phyloP scores from a whole-genome alignment of 163 green algal species.

The Chlorella variabilis region DNA sequence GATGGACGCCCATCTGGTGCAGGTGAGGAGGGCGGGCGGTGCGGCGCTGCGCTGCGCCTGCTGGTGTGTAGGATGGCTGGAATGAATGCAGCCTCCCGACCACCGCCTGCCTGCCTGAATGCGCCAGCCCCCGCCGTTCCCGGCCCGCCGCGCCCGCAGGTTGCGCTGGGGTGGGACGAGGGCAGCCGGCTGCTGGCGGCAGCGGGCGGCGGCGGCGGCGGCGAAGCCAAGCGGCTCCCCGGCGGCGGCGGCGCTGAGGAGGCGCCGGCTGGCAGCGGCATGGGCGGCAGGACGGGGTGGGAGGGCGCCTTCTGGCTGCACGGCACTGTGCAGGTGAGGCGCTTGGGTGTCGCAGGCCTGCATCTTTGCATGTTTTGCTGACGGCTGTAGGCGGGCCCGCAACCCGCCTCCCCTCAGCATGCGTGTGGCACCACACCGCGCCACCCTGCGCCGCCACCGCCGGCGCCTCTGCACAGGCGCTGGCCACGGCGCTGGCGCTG shows the following conservation, averaged over 20 bases:
- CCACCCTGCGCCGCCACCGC: background rate
- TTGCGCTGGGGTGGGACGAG: conserved; percentile 6
- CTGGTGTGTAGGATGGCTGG: no score
- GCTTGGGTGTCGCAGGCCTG: no score
- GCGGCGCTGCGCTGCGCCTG: no score
- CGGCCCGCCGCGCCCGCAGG: background rate
- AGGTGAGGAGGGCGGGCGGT: background rate
- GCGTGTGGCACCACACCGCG: background rate
- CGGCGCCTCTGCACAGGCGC: conserved; percentile 10
- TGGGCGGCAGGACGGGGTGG: background rate
- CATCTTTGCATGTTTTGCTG: background rate
- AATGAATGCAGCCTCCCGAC: no score
- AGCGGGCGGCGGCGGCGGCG: background rate
- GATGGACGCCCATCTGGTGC: conserved; percentile 7
- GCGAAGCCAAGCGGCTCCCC: background rate
- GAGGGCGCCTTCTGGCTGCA: conserved; percentile 16
- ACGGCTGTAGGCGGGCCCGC: no score
- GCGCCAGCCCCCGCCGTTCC: background rate
- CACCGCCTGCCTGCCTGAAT: background rate
- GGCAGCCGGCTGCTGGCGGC: background rate
- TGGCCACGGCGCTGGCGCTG: conserved; percentile 64
- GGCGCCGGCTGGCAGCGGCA: background rate
- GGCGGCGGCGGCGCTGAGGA: no score
- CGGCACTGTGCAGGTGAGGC: conserved; percentile 48
- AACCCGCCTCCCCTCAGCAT: no score